phyloP scores from a whole-genome alignment of 2,329 filamentous ascomycete genomes.

The Akanthomyces lecanii region DNA sequence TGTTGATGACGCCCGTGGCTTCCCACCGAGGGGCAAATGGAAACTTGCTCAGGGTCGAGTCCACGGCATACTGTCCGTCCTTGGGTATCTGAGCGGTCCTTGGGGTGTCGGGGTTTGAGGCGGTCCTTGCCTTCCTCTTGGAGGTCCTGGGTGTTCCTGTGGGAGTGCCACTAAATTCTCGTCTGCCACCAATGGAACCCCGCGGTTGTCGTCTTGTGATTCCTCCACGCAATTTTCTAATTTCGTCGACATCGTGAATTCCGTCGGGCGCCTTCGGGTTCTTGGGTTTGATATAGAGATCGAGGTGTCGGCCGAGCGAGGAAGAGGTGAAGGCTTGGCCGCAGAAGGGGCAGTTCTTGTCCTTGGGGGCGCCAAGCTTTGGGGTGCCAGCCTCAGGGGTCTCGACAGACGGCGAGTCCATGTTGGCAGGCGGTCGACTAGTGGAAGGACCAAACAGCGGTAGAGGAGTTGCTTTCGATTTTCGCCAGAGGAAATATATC shows the following conservation, averaged over 20 bases:
- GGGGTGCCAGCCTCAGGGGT: constrained; percentile 37
- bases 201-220: constrained; percentile 85
- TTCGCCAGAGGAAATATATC: not conserved
- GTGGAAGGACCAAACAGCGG: not conserved
- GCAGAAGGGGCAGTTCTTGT: constrained; percentile 86
- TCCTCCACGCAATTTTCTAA: constrained; percentile 72
- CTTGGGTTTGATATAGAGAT: constrained; percentile 89
- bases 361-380: constrained; percentile 58
- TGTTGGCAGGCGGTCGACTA: constrained; percentile 22
- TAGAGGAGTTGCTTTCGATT: not conserved
- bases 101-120: constrained; percentile 36
- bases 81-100: constrained; percentile 38
- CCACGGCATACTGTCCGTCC: constrained; percentile 40
- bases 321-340: constrained; percentile 88
- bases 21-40: constrained; percentile 65
- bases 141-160: constrained; percentile 44
- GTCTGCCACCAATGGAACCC: constrained; percentile 54
- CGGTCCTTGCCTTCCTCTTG: constrained; percentile 36
- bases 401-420: constrained; percentile 32
- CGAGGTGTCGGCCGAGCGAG: constrained; percentile 86
- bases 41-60: constrained; percentile 51
- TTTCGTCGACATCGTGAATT: constrained; percentile 85
- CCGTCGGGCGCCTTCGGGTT: constrained; percentile 86
- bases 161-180: constrained; percentile 55
- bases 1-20: constrained; percentile 72